These are phyloP conservation scores for Venturiaceae sp. DNA, from an alignment of 2,329 filamentous ascomycete genomes.

Conservation along the genomic window DNA sequence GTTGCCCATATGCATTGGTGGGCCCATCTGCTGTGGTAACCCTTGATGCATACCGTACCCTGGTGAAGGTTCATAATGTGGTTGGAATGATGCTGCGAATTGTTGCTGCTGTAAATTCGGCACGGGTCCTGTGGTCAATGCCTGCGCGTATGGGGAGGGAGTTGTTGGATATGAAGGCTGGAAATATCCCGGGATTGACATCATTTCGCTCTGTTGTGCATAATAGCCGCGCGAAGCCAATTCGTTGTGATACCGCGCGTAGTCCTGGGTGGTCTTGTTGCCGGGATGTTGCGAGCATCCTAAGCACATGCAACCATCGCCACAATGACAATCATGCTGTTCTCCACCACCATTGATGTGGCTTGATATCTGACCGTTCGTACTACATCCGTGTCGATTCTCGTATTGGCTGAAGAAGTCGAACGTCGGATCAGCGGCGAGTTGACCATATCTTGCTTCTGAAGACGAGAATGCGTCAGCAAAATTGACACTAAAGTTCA, in stretches of 20 bases:
- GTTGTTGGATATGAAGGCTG: not conserved
- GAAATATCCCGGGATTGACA: not conserved
- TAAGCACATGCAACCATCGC: slow-evolving; percentile 56
- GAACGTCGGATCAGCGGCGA: not conserved
- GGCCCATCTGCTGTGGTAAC: not conserved
- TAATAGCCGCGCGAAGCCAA: not conserved
- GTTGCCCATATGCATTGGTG: no score
- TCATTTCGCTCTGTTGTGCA: not conserved
- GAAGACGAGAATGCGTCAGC: not conserved
- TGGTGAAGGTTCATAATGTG: not conserved
- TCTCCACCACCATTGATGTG: slow-evolving; percentile 17
- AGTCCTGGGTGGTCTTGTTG: slow-evolving; percentile 51
- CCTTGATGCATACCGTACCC: not conserved
- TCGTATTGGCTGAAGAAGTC: not conserved
- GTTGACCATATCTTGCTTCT: not conserved
- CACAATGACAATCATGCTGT: slow-evolving; percentile 50
- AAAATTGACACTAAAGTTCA: not conserved
- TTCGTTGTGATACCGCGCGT: slow-evolving; percentile 27
- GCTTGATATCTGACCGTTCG: slow-evolving; percentile 19
- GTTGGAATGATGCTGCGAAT: not conserved
- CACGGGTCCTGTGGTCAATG: not conserved
- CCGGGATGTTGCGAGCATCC: slow-evolving; percentile 60
- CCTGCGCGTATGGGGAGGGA: not conserved
- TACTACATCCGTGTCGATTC: not conserved
- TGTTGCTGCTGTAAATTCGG: not conserved